These are phyloP conservation scores for Colletotrichum viniferum DNA, from an alignment of 2,329 filamentous ascomycete genomes.

Conservation along the genomic window DNA sequence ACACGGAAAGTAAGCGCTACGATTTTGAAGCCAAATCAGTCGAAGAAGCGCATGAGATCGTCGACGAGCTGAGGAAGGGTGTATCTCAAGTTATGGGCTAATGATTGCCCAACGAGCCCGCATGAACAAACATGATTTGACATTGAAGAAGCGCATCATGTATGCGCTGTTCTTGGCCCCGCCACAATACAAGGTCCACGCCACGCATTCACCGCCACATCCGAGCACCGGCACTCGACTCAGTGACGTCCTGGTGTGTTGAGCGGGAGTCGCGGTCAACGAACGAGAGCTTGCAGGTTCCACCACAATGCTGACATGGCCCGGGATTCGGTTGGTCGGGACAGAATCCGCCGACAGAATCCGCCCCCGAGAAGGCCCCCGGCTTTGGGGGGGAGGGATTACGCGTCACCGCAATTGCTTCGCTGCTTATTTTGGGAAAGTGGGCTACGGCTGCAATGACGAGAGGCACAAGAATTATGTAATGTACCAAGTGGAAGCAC, in stretches of 20 bases:
- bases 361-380: background rate
- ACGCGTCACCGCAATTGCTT: conserved; percentile 10
- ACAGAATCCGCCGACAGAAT: background rate
- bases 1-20: conserved; percentile 79
- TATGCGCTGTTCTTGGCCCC: background rate
- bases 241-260: background rate
- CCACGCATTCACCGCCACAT: conserved; percentile 16
- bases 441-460: background rate
- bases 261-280: background rate
- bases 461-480: conserved; percentile 1
- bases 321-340: background rate
- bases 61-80: conserved; percentile 77
- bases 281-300: background rate
- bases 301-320: background rate
- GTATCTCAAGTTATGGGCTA: conserved; percentile 41
- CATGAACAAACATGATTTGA: background rate
- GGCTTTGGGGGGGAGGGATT: background rate
- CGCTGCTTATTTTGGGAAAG: conserved; percentile 7
- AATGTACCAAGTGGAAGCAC: conserved; percentile 4
- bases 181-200: background rate
- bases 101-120: background rate
- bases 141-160: background rate
- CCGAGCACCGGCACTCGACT: background rate
- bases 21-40: conserved; percentile 80
- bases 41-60: conserved; percentile 79